These are phyloP conservation scores for Cyberlindnera samutprakarnensis DNA, from an alignment of 805 yeast species.

Conservation along the genomic window DNA sequence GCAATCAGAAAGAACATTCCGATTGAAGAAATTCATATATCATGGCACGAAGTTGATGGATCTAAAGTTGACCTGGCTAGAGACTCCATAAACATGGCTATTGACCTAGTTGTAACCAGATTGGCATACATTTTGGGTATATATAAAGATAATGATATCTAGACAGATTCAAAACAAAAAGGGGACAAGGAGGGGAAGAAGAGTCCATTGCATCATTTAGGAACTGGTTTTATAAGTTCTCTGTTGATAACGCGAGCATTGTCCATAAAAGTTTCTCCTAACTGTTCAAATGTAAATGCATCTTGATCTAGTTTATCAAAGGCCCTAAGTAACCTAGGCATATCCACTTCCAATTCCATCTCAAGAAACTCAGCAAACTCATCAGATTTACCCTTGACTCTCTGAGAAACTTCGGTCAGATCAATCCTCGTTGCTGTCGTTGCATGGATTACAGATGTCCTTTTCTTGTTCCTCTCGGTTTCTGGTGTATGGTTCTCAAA, in stretches of 20 bases:
- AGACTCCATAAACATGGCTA: slow-evolving; percentile 89
- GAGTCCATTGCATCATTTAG: slow-evolving; percentile 1
- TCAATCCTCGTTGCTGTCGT: slow-evolving; percentile 70
- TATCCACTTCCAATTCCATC: slow-evolving; percentile 45
- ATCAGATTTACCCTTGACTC: slow-evolving; percentile 20
- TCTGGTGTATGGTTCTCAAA: slow-evolving; percentile 45
- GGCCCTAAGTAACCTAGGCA: slow-evolving; percentile 31
- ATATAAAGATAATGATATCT: slow-evolving; percentile 37
- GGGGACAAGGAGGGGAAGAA: not conserved
- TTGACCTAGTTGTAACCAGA: slow-evolving; percentile 85
- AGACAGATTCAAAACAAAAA: not conserved
- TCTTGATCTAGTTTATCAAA: slow-evolving; percentile 35
- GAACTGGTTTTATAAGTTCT: slow-evolving; percentile 12
- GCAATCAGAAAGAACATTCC: slow-evolving; percentile 65
- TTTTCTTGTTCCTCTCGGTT: slow-evolving; percentile 58
- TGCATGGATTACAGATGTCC: slow-evolving; percentile 66
- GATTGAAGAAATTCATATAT: slow-evolving; percentile 74
- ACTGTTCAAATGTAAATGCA: slow-evolving; percentile 49
- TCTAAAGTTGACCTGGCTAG: slow-evolving; percentile 88
- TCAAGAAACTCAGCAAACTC: slow-evolving; percentile 31
- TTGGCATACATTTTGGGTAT: slow-evolving; percentile 82
- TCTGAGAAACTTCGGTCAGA: slow-evolving; percentile 47
- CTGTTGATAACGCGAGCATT: slow-evolving; percentile 41
- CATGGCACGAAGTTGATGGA: slow-evolving; percentile 97
- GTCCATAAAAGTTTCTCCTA: slow-evolving; percentile 50